phyloP scores from a whole-genome alignment of 2,329 filamentous ascomycete genomes.

The Trichophyton schoenleinii region DNA sequence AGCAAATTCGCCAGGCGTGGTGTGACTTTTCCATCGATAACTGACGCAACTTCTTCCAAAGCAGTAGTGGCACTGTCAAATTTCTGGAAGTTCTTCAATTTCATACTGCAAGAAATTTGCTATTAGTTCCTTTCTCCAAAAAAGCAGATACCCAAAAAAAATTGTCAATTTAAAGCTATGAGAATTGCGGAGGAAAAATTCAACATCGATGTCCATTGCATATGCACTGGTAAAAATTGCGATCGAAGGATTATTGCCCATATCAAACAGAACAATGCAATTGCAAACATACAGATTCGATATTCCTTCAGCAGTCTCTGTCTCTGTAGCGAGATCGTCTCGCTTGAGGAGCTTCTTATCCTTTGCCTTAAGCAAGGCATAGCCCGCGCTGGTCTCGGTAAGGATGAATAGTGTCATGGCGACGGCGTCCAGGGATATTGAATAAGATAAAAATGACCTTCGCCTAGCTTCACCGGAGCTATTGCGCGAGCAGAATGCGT shows the following conservation, averaged over 20 bases:
- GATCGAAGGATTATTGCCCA: background rate
- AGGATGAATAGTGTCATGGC: constrained; percentile 85
- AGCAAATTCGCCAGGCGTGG: constrained; percentile 71
- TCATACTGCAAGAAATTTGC: constrained; percentile 47
- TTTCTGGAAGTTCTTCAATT: constrained; percentile 94
- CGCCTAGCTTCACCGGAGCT: background rate
- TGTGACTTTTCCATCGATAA: constrained; percentile 91
- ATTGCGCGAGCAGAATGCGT: background rate
- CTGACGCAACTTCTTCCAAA: constrained; percentile 74
- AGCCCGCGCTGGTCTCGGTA: constrained; percentile 88
- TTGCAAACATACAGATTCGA: constrained; percentile 60
- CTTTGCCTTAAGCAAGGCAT: constrained; percentile 94
- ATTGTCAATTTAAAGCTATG: background rate
- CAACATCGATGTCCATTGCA: no score
- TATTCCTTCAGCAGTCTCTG: constrained; percentile 69
- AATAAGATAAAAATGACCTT: background rate
- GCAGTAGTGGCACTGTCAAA: constrained; percentile 88
- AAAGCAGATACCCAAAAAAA: background rate
- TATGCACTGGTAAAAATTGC: no score
- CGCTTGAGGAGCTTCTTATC: constrained; percentile 96
- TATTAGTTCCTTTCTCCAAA: constrained; percentile 5
- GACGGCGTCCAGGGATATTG: constrained; percentile 7
- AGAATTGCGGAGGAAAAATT: background rate
- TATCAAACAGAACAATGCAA: background rate
- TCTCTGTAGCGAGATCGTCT: constrained; percentile 62